Conservation (phyloP, 768 basidiomycete genomes). For the Lentinula sp. region DNA sequence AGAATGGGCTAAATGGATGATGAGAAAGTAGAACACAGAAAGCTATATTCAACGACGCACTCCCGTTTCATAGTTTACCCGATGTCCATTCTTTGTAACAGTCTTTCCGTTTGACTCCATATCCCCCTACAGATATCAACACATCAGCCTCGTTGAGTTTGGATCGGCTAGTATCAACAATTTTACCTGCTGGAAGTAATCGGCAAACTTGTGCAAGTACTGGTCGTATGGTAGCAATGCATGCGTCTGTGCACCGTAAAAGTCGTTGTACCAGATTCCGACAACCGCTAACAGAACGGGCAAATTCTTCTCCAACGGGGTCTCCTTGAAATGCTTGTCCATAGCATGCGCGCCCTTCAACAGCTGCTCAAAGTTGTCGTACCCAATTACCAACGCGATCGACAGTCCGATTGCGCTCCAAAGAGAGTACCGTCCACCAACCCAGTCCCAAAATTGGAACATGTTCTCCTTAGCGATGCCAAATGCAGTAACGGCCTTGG, state of each 20-base stretch:
- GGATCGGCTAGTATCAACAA: background rate
- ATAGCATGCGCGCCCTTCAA: conserved; percentile 93
- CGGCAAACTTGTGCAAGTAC: conserved; percentile 98
- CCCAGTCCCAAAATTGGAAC: conserved; percentile 99
- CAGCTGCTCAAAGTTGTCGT: conserved; percentile 87
- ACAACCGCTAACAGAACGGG: conserved; percentile 86
- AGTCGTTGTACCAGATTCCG: conserved; percentile 99
- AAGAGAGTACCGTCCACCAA: conserved; percentile 95
- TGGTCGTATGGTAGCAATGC: conserved; percentile 97
- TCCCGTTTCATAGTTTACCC: conserved; percentile 94
- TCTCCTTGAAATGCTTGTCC: conserved; percentile 94
- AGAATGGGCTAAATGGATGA: conserved; percentile 75
- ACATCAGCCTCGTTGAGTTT: background rate
- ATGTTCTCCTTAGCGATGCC: conserved; percentile 91
- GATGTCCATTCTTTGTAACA: conserved; percentile 88
- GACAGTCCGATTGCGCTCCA: conserved; percentile 98
- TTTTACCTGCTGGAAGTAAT: conserved; percentile 93
- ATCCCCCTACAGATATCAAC: conserved; percentile 56
- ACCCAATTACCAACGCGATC: conserved; percentile 90
- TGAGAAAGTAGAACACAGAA: background rate
- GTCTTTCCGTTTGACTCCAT: conserved; percentile 99
- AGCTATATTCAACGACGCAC: conserved; percentile 37
- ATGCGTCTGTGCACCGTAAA: conserved; percentile 94
- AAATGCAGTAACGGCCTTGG: conserved; percentile 86
- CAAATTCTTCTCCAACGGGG: conserved; percentile 84